Base-by-base conservation (phyloP, 2,329 filamentous ascomycete species). In the Bipolaris cookei region DNA sequence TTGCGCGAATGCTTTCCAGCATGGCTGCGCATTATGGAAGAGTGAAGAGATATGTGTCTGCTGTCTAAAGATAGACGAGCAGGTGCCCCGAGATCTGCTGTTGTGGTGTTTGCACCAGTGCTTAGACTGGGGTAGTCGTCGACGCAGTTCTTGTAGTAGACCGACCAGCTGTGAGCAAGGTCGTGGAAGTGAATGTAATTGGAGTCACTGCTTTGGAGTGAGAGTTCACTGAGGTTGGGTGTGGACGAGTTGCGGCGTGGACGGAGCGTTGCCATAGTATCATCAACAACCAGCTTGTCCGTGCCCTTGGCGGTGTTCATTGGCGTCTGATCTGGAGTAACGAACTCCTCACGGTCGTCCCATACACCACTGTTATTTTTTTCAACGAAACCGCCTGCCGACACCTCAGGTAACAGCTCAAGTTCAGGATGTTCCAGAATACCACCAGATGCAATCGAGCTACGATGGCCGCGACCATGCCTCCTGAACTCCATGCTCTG, bases 391-490 rank as follows among this genome's bases (percentile, higher is more conserved):
- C 46, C 52, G 1, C 60, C 53, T n/a, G 60, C 56, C 68, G 70
- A 76, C 1, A 78, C 66, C 6, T 76, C 68, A 3, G 79, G 75
- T 28, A 82, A 48, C 5, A 82, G 69, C 61, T 83, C 81, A 47
- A 83, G 67, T 51, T 83, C 81, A 0, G 81, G 81, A 56, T 79
- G 74, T 32, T 77, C 73, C 3, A 82, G 63, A n/a, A 69, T 73
- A 1, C 80, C 80, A 14, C 77, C 75, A 13, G 74, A 71, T 0
- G 77, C 68, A 13, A 81, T 71, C 0, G 76, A 79, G 37, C 76
- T 79, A 3, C 81, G 75, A 58, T 81, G 78, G 23, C 80, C 80
- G 51, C 76, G 72, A 3, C 78, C 79, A 58, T 78, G 69, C 34
- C 64, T 69, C 48, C 68, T 70, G 58, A 73, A 79, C 55, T 71